phyloP scores from a whole-genome alignment of 2,329 filamentous ascomycete genomes.

The Clonostachys rhizophaga region DNA sequence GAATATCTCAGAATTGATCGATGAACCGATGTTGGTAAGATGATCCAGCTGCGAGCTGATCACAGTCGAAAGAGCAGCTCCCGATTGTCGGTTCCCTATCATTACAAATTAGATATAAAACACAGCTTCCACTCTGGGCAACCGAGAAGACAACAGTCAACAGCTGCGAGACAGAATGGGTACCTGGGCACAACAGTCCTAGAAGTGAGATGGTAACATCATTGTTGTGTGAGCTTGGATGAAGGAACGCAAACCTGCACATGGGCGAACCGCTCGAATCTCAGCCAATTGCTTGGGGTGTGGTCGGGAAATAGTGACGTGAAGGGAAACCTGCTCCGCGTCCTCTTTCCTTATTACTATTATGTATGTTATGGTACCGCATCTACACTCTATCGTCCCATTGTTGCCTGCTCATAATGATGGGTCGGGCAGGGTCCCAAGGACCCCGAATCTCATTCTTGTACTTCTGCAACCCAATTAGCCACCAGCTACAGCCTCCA shows the following conservation, averaged over 20 bases:
- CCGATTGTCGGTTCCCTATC: too few relatives aligned
- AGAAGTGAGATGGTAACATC: background rate
- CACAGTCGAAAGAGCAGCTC: too few relatives aligned
- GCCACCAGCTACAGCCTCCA: constrained; percentile 95
- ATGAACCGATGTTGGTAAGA: too few relatives aligned
- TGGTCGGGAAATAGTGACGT: background rate
- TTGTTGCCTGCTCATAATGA: constrained; percentile 66
- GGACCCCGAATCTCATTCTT: constrained; percentile 98
- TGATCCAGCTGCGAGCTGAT: too few relatives aligned
- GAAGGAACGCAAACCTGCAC: background rate
- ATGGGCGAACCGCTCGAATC: background rate
- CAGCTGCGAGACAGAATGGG: too few relatives aligned
- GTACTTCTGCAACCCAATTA: constrained; percentile 95
- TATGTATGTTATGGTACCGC: background rate
- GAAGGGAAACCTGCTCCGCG: background rate
- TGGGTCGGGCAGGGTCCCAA: constrained; percentile 91
- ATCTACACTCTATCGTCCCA: constrained; percentile 29
- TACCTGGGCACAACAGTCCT: too few relatives aligned
- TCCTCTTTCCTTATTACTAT: background rate
- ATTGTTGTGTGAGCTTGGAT: too few relatives aligned
- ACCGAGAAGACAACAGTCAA: too few relatives aligned
- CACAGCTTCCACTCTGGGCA: too few relatives aligned
- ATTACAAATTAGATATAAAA: too few relatives aligned
- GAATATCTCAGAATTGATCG: too few relatives aligned
- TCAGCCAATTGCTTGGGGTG: too few relatives aligned